Conservation (phyloP, 2,329 filamentous ascomycete genomes). For the Colletotrichum sojae region DNA sequence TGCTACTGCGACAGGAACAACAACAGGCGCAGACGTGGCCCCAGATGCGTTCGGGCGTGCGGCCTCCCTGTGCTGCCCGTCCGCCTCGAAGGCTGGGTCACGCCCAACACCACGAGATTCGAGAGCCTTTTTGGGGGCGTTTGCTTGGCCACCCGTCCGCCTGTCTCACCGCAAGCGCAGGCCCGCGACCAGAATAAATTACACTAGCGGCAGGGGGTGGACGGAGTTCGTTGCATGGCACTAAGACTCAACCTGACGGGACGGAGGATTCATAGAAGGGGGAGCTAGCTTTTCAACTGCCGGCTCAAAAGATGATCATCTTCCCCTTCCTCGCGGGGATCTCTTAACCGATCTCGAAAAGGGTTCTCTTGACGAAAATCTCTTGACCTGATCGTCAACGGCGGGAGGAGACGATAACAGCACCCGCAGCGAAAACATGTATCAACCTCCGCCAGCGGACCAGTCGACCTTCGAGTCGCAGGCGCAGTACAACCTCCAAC, state of each 20-base stretch:
- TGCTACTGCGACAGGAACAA: background rate
- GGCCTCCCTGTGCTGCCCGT: slow-evolving; percentile 12
- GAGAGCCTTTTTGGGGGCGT: background rate
- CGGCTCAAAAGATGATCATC: slow-evolving; percentile 17
- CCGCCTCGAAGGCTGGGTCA: background rate
- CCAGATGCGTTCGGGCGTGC: slow-evolving; percentile 30
- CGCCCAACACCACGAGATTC: background rate
- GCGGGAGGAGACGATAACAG: background rate
- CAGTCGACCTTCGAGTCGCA: slow-evolving; percentile 48
- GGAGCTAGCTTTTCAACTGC: background rate
- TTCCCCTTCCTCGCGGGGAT: background rate
- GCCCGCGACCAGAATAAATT: too few relatives aligned
- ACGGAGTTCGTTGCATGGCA: background rate
- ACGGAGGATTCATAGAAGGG: background rate
- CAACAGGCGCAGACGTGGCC: slow-evolving; percentile 2
- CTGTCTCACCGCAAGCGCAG: slow-evolving; percentile 14
- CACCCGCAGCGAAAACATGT: slow-evolving; percentile 8
- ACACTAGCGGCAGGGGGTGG: background rate
- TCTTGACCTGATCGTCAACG: background rate
- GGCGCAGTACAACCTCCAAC: slow-evolving; percentile 49
- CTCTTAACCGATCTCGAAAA: background rate
- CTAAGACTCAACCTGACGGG: too few relatives aligned
- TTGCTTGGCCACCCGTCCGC: background rate
- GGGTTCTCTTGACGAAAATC: too few relatives aligned
- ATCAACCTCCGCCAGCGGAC: slow-evolving; percentile 30